phyloP scores from a whole-genome alignment of 139 green algal genomes.

The Monoraphidium neglectum region DNA sequence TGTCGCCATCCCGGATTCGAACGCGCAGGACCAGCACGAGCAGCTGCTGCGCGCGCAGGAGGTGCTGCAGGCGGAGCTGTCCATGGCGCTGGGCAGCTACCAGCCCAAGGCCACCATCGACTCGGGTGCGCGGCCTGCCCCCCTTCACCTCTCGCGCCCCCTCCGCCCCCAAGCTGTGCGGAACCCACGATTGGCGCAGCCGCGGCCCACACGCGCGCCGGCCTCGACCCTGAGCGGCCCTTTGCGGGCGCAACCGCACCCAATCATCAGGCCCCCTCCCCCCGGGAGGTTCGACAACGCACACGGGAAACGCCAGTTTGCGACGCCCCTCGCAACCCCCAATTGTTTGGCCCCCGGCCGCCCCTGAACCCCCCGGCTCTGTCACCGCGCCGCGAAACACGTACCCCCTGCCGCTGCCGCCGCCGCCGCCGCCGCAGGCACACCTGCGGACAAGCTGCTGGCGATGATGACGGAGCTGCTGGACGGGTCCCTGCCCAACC shows the following conservation, averaged over 20 bases:
- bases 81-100: constrained; percentile 55
- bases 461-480: constrained; percentile 61
- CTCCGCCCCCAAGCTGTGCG: not conserved
- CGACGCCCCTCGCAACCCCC: not conserved
- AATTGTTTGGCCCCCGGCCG: not conserved
- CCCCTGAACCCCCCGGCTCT: not conserved
- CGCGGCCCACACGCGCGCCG: not conserved
- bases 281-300: too few species aligned
- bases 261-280: too few species aligned
- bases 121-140: constrained; percentile 23
- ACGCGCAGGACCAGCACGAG: constrained; percentile 39
- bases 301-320: too few species aligned
- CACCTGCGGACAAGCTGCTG: constrained; percentile 62
- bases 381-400: too few species aligned
- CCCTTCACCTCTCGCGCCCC: too few species aligned
- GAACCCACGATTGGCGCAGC: not conserved
- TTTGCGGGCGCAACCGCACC: too few species aligned
- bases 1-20: not conserved
- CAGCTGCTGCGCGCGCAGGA: constrained; percentile 47
- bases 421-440: constrained; percentile 28
- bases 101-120: constrained; percentile 51
- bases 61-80: constrained; percentile 50
- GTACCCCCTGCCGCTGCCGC: too few species aligned
- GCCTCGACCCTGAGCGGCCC: not conserved
- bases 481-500: constrained; percentile 40